Evolutionary conservation across 208 protist species (phyloP).

Genomic region (Leishmania mexicana): DNA sequence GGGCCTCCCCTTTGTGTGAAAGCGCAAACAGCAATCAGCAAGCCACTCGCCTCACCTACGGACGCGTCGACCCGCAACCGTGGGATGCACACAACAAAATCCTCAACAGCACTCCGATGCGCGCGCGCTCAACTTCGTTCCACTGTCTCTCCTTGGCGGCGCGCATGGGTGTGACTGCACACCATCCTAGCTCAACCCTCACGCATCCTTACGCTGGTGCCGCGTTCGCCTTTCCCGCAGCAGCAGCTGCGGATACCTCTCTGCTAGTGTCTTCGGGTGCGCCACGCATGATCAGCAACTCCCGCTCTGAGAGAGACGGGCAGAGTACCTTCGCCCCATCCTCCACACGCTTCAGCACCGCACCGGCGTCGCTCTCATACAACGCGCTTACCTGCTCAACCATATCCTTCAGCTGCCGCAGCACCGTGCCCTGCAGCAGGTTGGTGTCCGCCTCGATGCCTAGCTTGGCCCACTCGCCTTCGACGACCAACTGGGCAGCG

Average conservation of each 20-base stretch:
- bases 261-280: constrained; percentile 3
- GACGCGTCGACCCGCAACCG: background rate
- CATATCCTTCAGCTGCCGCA: constrained; percentile 54
- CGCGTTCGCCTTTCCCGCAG: background rate
- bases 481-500: constrained; percentile 74
- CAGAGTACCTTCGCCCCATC: constrained; percentile 60
- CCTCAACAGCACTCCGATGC: background rate
- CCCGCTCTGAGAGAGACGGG: constrained; percentile 59
- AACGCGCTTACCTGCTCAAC: constrained; percentile 63
- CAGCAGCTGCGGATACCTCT: constrained; percentile 9
- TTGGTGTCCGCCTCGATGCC: constrained; percentile 54
- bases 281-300: constrained; percentile 34
- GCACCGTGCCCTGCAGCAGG: constrained; percentile 62
- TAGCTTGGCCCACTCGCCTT: constrained; percentile 75
- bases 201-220: background rate
- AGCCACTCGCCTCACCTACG: background rate
- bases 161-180: too few species aligned
- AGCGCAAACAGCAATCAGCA: background rate
- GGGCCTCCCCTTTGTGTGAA: too few species aligned
- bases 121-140: background rate
- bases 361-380: constrained; percentile 67
- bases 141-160: background rate
- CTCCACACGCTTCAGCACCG: constrained; percentile 67
- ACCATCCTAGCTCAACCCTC: background rate
- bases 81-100: background rate